Percentiles rank a stretch among this genome's conserved stretches.
These are phyloP conservation scores for Aspergillus saccharolyticus DNA, from an alignment of 495 filamentous ascomycete genomes.

Conservation along the genomic window DNA sequence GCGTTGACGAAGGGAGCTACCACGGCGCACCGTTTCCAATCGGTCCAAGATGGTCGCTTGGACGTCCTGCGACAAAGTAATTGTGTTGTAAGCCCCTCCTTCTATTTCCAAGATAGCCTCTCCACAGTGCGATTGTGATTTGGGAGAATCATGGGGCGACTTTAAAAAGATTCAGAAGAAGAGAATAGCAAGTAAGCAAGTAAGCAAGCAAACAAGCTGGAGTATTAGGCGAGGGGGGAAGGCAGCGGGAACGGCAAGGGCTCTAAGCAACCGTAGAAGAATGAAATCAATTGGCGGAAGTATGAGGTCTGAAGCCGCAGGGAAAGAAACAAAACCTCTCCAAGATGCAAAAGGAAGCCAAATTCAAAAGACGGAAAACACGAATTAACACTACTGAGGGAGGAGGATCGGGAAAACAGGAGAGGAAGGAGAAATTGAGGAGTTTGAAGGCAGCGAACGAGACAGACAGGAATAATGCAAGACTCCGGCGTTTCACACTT, in stretches of 20 bases:
- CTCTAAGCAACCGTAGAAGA: too few species aligned
- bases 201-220: constrained; percentile 13
- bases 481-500: constrained; percentile 25
- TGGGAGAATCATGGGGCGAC: constrained; percentile 14
- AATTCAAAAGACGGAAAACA: constrained; percentile 15
- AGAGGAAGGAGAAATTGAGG: constrained; percentile 2
- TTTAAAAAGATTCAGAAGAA: constrained; percentile 4
- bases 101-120: constrained; percentile 13
- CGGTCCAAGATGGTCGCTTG: constrained; percentile 9
- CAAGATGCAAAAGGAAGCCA: constrained; percentile 10
- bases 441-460: not conserved
- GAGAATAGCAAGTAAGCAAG: not conserved
- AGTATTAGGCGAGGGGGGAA: constrained; percentile 7
- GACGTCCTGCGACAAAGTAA: constrained; percentile 13
- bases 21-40: not conserved
- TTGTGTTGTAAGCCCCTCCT: not conserved
- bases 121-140: constrained; percentile 12
- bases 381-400: constrained; percentile 10
- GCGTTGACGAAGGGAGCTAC: not conserved
- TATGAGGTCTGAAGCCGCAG: not conserved
- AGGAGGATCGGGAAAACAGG: not conserved
- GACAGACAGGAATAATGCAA: constrained; percentile 15
- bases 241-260: constrained; percentile 9
- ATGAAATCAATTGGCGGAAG: not conserved
- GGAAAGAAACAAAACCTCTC: constrained; percentile 1